Base-by-base conservation (phyloP, 2,329 filamentous ascomycete genomes). In the Falciphora oryzae region DNA sequence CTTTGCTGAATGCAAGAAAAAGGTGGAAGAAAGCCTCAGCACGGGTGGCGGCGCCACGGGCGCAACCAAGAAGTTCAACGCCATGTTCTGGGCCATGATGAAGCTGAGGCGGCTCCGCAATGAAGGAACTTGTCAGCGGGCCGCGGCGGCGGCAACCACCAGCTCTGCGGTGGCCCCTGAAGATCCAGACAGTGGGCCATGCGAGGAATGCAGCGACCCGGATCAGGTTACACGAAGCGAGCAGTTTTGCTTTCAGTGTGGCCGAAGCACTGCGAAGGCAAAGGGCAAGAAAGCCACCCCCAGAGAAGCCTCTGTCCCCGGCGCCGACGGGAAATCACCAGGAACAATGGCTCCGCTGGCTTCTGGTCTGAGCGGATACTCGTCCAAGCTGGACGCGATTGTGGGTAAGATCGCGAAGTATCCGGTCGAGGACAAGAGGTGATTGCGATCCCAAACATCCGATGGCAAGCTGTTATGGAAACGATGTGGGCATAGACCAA, bases 111-210 rank as follows among this genome's bases (percentile, higher is more conserved):
- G 82, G 7, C 66, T 83, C 1, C 82, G 80, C 69, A 83, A 83
- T 64, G 80, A 82, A 65, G 81, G 80, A 0, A 83, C 81, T 0
- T 80, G 74, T 67, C 80, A 38, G 72, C 69, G 0, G 79, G 80
- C 59, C 78, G 77, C 1, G 82, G 79, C 79, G 28, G 16, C 13
- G 11, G 11, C n/a, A 13, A 27, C 25, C 25, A 3, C n/a, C 56
- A 57, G 56, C 56, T 27, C 13, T 13, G 25, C 25, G 13, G 18
- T 25, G n/a, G 56, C 16, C 13, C n/a, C 28, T 25, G 25, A 25
- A 13, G n/a, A 57, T 25, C 56, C 56, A 13, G 56, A 57, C n/a
- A 57, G 62, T 72, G 10, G 73, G 10, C 35, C 60, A 14, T n/a
- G 35, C 60, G 38, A 18, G 10, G 32, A 53, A 22, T n/a, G 22